phyloP scores from a whole-genome alignment of 2,329 filamentous ascomycete species.

The Trematosphaeria pertusa region DNA sequence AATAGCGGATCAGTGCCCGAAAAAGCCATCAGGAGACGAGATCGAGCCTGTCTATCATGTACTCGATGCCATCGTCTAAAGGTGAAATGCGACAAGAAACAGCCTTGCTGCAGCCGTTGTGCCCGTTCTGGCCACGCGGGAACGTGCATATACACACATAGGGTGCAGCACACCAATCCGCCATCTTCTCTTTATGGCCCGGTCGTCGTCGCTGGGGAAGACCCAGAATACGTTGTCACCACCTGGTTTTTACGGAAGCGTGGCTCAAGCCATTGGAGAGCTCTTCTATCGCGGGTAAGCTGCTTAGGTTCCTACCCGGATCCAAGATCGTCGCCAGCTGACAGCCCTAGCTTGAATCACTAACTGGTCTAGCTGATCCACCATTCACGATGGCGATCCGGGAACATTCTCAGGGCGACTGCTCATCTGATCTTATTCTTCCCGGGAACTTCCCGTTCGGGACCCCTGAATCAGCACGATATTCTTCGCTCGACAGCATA shows the following conservation, averaged over 20 bases:
- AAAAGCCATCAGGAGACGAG: conserved; percentile 14
- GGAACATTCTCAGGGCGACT: conserved; percentile 18
- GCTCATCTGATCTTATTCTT: conserved; percentile 24
- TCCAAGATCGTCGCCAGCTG: not conserved
- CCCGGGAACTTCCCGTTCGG: conserved; percentile 32
- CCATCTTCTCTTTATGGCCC: conserved; percentile 1
- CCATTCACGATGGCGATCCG: conserved; percentile 20
- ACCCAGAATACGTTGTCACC: conserved; percentile 22
- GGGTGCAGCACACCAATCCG: conserved; percentile 2
- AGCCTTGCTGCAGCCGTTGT: conserved; percentile 28
- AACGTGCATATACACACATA: conserved; percentile 25
- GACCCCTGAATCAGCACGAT: conserved; percentile 16
- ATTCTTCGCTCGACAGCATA: conserved; percentile 17
- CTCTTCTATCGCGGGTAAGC: conserved; percentile 22
- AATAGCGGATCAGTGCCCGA: not conserved
- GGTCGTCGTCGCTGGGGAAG: conserved; percentile 16
- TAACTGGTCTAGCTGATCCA: conserved; percentile 10
- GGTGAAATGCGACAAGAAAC: conserved; percentile 27
- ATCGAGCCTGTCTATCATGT: conserved; percentile 27
- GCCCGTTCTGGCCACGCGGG: conserved; percentile 15
- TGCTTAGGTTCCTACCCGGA: not conserved
- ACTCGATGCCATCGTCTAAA: conserved; percentile 31
- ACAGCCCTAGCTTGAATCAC: conserved; percentile 19
- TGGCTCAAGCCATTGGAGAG: conserved; percentile 22
- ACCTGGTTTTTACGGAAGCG: conserved; percentile 28